A percentile compares a stretch with the other conserved stretches of the same genome.
phyloP scores from a whole-genome alignment of 1,139 yeast genomes.

The Yueomyces sp. region DNA sequence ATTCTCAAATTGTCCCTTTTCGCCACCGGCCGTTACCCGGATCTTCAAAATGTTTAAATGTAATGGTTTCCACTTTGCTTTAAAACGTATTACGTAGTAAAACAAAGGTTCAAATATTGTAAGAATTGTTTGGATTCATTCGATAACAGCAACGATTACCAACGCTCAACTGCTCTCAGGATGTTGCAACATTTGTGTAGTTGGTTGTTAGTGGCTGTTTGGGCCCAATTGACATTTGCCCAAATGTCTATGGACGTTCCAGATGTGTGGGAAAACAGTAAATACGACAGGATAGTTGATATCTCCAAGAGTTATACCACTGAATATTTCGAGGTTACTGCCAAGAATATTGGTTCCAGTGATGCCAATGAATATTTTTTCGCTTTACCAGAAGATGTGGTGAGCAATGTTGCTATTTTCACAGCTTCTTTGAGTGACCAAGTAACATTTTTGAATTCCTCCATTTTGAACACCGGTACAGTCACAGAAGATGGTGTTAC shows the following conservation, averaged over 20 bases:
- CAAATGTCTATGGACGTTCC: constrained; percentile 13
- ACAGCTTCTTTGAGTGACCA: constrained; percentile 30
- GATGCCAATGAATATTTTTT: constrained; percentile 48
- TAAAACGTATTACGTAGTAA: too few species aligned
- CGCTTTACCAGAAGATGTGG: constrained; percentile 34
- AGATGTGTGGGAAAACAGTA: constrained; percentile 26
- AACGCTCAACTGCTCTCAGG: too few species aligned
- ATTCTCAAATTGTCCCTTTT: too few species aligned
- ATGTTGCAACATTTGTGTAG: too few species aligned
- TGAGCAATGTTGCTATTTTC: constrained; percentile 36
- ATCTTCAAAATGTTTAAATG: too few species aligned
- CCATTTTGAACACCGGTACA: constrained; percentile 23
- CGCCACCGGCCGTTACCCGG: too few species aligned
- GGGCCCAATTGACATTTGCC: too few species aligned
- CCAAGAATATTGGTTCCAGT: constrained; percentile 43
- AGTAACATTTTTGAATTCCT: constrained; percentile 22
- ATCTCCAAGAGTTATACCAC: constrained; percentile 53
- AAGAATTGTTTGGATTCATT: too few species aligned
- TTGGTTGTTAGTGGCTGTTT: too few species aligned
- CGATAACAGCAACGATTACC: too few species aligned
- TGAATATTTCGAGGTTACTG: constrained; percentile 44
- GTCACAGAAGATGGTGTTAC: constrained; percentile 12
- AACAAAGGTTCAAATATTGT: too few species aligned
- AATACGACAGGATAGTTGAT: constrained; percentile 38
- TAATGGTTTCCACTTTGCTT: too few species aligned